Conservation (phyloP, 176 grass and related monocot species). For the Carex cristatella region DNA sequence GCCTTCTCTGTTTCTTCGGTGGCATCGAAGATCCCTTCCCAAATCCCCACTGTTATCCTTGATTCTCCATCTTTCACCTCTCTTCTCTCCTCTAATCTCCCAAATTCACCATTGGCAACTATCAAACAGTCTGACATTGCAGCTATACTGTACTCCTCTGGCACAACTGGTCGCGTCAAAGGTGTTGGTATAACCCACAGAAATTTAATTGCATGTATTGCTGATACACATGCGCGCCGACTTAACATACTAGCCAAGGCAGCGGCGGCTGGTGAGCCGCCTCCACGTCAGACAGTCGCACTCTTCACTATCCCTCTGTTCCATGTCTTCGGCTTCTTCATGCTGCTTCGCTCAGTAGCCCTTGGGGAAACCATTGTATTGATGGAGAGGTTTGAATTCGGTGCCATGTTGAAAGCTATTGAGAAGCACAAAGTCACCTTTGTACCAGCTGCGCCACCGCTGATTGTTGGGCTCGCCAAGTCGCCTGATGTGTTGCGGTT, state of each 20-base stretch:
- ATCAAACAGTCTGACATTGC: slow-evolving; percentile 70
- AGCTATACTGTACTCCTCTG: slow-evolving; percentile 76
- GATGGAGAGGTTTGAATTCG: slow-evolving; percentile 71
- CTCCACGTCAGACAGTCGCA: slow-evolving; percentile 23
- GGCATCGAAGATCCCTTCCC: slow-evolving; percentile 14
- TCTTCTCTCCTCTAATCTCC: slow-evolving; percentile 9
- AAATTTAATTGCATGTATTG: slow-evolving; percentile 56
- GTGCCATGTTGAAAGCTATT: slow-evolving; percentile 40
- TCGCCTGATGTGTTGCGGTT: slow-evolving; percentile 47
- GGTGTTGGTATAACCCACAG: slow-evolving; percentile 60
- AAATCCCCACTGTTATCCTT: slow-evolving; percentile 5
- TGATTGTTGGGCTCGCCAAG: slow-evolving; percentile 66
- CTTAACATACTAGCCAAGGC: background rate
- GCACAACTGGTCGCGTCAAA: slow-evolving; percentile 81
- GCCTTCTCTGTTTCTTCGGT: slow-evolving; percentile 28
- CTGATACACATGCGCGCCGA: background rate
- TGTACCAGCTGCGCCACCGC: slow-evolving; percentile 50
- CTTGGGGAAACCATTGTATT: slow-evolving; percentile 67
- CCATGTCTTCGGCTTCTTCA: slow-evolving; percentile 75
- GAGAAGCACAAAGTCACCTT: slow-evolving; percentile 57
- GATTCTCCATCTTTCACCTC: slow-evolving; percentile 40
- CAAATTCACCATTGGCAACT: slow-evolving; percentile 14
- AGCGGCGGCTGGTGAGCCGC: slow-evolving; percentile 26
- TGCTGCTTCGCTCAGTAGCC: slow-evolving; percentile 44
- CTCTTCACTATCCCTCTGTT: slow-evolving; percentile 62